Conservation (phyloP, 2,329 filamentous ascomycete genomes). For the Cercospora sp. region DNA sequence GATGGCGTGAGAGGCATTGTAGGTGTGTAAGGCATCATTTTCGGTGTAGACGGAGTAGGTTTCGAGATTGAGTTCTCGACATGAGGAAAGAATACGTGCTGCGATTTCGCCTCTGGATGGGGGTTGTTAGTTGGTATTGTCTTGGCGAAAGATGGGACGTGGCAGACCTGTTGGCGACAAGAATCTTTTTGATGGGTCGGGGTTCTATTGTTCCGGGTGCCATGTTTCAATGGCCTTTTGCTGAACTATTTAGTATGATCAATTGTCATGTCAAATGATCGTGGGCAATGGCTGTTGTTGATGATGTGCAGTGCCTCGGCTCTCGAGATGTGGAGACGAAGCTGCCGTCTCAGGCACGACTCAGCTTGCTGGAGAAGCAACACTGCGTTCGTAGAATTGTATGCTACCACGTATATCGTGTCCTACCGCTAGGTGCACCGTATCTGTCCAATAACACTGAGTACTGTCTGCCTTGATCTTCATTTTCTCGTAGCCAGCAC, state of each 20-base stretch:
- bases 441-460: constrained; percentile 8
- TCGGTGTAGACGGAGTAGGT: constrained; percentile 59
- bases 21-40: constrained; percentile 58
- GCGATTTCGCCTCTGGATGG: constrained; percentile 62
- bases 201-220: constrained; percentile 18
- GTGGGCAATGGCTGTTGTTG: background rate
- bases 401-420: constrained; percentile 8
- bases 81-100: constrained; percentile 59
- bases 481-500: constrained; percentile 11
- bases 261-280: background rate
- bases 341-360: background rate
- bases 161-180: constrained; percentile 35
- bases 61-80: constrained; percentile 59
- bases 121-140: background rate
- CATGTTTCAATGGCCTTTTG: background rate
- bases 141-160: constrained; percentile 7
- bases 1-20: constrained; percentile 54
- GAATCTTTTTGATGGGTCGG: constrained; percentile 33
- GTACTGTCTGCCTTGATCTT: constrained; percentile 13
- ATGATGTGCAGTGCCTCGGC: constrained; percentile 13
- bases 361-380: background rate
- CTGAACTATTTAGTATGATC: background rate
- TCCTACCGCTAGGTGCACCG: constrained; percentile 2
- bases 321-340: constrained; percentile 10
- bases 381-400: background rate